Conservation (phyloP, 2,329 filamentous ascomycete genomes). For the Hypoxylon sp. region DNA sequence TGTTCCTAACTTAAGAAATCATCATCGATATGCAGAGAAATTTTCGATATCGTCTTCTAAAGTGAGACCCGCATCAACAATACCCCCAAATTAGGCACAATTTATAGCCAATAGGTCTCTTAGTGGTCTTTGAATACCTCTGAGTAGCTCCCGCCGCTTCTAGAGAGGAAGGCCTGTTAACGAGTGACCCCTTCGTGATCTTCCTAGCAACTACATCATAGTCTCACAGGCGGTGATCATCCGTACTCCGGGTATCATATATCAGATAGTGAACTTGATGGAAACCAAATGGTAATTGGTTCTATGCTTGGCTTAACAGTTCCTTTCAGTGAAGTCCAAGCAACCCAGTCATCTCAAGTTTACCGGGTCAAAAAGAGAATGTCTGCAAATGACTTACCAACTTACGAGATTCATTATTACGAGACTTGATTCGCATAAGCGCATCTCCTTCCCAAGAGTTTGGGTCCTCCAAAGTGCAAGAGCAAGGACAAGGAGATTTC, state of each 20-base stretch:
- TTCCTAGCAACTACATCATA: constrained; percentile 17
- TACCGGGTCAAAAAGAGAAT: neutral
- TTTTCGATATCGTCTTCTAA: neutral
- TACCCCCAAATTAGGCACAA: constrained; percentile 5
- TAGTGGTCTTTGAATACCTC: neutral
- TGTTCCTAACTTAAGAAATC: neutral
- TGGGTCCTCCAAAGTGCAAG: neutral
- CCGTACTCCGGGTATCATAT: neutral
- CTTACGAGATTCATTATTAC: constrained; percentile 11
- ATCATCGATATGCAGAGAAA: neutral
- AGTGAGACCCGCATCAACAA: constrained; percentile 4
- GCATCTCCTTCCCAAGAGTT: constrained; percentile 5
- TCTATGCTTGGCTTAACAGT: constrained; percentile 15
- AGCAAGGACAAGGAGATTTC: neutral
- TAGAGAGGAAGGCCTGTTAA: constrained; percentile 14
- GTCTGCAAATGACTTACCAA: constrained; percentile 10
- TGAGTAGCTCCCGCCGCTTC: neutral
- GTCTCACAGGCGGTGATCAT: constrained; percentile 13
- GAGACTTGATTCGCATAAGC: constrained; percentile 9
- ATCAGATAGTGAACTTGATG: constrained; percentile 3
- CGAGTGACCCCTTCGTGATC: constrained; percentile 30
- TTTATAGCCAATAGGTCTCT: neutral
- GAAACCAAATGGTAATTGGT: constrained; percentile 11
- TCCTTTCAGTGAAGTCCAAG: constrained; percentile 9
- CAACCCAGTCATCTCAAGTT: neutral